Conservation (phyloP, 345 rosid genomes). For the Citrus hindsii region DNA sequence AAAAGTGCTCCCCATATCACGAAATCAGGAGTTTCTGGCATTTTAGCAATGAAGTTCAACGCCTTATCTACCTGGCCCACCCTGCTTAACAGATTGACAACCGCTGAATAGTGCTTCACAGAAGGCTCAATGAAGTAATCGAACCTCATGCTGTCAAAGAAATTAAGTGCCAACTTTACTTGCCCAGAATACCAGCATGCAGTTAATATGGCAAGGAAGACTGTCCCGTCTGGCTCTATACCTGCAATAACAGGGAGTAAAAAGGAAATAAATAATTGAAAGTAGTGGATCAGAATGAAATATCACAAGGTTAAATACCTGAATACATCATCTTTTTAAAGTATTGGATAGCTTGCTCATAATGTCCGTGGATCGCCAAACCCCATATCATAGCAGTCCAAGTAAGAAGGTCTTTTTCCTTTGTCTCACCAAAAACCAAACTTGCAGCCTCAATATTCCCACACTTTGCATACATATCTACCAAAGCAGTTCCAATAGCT, state of each 20-base stretch:
- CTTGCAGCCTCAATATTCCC: constrained; percentile 51
- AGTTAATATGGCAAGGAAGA: constrained; percentile 55
- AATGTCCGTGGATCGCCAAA: constrained; percentile 55
- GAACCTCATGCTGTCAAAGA: constrained; percentile 61
- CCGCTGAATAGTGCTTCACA: constrained; percentile 52
- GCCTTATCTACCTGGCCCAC: constrained; percentile 55
- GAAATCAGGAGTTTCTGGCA: constrained; percentile 56
- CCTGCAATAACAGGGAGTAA: constrained; percentile 32
- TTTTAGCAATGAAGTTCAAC: constrained; percentile 35
- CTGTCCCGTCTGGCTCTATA: constrained; percentile 52
- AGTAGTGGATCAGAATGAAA: neutral
- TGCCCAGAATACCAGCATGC: constrained; percentile 50
- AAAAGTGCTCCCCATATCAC: constrained; percentile 59
- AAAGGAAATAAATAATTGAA: neutral
- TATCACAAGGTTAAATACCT: constrained; percentile 24
- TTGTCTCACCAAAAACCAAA: constrained; percentile 42
- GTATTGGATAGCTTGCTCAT: constrained; percentile 45
- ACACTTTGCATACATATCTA: constrained; percentile 67
- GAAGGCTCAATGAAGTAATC: constrained; percentile 62
- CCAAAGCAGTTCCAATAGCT: constrained; percentile 45
- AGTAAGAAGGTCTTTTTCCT: constrained; percentile 43
- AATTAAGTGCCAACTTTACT: constrained; percentile 55
- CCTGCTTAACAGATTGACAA: constrained; percentile 58
- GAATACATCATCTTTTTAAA: constrained; percentile 65
- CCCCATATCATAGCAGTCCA: constrained; percentile 78